phyloP scores from a whole-genome alignment of 176 grass and related monocot genomes.

The Elaeis guineensis region DNA sequence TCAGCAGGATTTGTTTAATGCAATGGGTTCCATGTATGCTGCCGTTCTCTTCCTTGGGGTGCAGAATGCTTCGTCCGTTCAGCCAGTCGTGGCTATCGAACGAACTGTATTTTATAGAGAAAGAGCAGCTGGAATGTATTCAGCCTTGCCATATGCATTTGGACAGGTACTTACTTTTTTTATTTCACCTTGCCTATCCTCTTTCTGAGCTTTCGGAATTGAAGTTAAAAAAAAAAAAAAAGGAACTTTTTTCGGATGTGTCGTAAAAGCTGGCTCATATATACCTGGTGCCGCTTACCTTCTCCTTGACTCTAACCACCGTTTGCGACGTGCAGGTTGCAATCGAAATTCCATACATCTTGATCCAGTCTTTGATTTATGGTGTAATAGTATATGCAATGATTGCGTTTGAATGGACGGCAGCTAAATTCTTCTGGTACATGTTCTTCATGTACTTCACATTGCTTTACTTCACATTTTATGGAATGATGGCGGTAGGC shows the following conservation, averaged over 20 bases:
- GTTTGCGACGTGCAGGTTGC: slow-evolving; percentile 18
- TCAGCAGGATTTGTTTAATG: slow-evolving; percentile 47
- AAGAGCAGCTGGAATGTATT: slow-evolving; percentile 47
- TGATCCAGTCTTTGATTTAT: slow-evolving; percentile 38
- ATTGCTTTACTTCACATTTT: slow-evolving; percentile 53
- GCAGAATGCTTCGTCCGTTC: slow-evolving; percentile 39
- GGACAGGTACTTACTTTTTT: slow-evolving; percentile 19
- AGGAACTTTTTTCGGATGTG: not conserved
- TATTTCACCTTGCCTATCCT: not conserved
- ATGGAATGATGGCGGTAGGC: slow-evolving; percentile 45
- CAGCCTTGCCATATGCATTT: slow-evolving; percentile 48
- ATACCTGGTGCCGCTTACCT: not conserved
- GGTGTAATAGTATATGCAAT: slow-evolving; percentile 43
- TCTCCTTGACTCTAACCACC: not conserved
- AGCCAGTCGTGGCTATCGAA: slow-evolving; percentile 39
- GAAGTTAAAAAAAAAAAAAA: not conserved
- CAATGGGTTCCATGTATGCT: slow-evolving; percentile 62
- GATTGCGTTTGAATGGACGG: slow-evolving; percentile 44
- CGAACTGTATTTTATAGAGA: slow-evolving; percentile 47
- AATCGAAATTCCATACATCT: slow-evolving; percentile 41
- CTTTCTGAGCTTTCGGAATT: not conserved
- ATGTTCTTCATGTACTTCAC: slow-evolving; percentile 66
- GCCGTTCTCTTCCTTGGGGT: slow-evolving; percentile 57
- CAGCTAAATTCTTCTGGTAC: slow-evolving; percentile 51
- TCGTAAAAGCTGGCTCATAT: not conserved